Evolutionary conservation across 441 rosid species (phyloP), one percentile per base, ranked within the genome.

Genomic region (Croton setiger): DNA sequence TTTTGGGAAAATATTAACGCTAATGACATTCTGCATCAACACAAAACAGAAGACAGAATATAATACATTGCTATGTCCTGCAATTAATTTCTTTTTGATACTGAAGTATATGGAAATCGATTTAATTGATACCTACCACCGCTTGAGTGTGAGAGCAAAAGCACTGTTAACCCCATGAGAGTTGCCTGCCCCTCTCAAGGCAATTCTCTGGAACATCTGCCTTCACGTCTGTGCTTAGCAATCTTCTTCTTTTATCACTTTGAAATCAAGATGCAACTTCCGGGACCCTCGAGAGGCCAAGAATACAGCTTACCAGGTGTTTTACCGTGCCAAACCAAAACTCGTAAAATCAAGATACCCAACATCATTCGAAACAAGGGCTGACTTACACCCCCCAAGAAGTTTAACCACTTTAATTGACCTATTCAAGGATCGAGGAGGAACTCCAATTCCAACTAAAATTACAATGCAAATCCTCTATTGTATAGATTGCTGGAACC

Each of bases 381-480:
- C 18, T 54, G 33, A 27, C 51, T 43, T 15, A 39, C 5, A 27
- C 37, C n/a, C 23, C 37, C 20, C 49, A 68, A 64, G 43, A 33
- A 43, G 52, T 65, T 58, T 59, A 55, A 35, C 47, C 54, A 33
- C 35, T 37, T 67, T 68, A 54, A 48, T 43, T 8, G 13, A 60
- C 20, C 71, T 33, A 48, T 51, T 35, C 68, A 59, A 64, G 37
- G 18, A 70, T 66, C 63, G 63, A 48, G 43, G 18, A n/a, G 43
- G 48, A 60, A 33, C 1, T 58, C 55, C 56, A 64, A 37, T 73
- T 45, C 60, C 70, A 47, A 12, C 58, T 43, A 36, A 51, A 21
- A 53, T 80, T 78, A 79, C 81, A 75, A 72, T 53, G 83, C 86
- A 75, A 83, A 86, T 63, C 79, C 79, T 77, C 82, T 75, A 72